Evolutionary conservation across 352 stramenopile species (phyloP), one percentile per base, ranked within the genome.

Genomic region (Phytophthora pini): DNA sequence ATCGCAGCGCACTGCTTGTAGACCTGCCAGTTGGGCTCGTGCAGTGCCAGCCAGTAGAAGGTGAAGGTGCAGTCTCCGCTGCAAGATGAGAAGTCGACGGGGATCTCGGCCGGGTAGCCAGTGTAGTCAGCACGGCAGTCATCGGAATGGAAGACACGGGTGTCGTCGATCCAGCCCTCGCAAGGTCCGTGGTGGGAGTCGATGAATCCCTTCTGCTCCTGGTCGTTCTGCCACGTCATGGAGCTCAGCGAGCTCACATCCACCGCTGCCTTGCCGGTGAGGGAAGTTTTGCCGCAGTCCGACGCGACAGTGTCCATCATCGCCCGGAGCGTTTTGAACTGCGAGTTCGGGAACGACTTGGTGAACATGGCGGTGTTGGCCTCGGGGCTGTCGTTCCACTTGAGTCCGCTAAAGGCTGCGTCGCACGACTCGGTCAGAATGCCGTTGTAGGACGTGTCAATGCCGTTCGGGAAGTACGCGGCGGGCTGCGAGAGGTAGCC

Each of bases 41-140:
- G 78, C 45, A 89, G 24, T 40, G 79, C 75, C 45, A 88, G 20
- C 81, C 81, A 88, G 77, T 84, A 88, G 63, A 90, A 89, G 11
- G 51, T 74, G 46, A 92, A 76, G 13, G 46, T 68, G 34, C 81
- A 87, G 26, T 82, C 76, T 34, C 75, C 73, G 32, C 40, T 73
- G 63, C 80, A 92, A 1, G 65, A 60, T 11, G 75, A 76, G 46
- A 73, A 89, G 56, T 90, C 76, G 34, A 89, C 57, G 3, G 75
- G 70, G 41, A 92, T 75, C 11, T 77, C 50, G 5, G 79, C 80
- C 11, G 83, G 83, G 61, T 82, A 86, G 1, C 2, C 44, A 4
- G 51, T 68, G 62, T 65, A 89, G 32, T 71, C 58, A 2, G 48
- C 65, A 13, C 48, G 61, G 41, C 80, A 90, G 55, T 89, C 68